Evolutionary conservation across 805 yeast genomes (phyloP).

Genomic region (Dipodascus albidus): DNA sequence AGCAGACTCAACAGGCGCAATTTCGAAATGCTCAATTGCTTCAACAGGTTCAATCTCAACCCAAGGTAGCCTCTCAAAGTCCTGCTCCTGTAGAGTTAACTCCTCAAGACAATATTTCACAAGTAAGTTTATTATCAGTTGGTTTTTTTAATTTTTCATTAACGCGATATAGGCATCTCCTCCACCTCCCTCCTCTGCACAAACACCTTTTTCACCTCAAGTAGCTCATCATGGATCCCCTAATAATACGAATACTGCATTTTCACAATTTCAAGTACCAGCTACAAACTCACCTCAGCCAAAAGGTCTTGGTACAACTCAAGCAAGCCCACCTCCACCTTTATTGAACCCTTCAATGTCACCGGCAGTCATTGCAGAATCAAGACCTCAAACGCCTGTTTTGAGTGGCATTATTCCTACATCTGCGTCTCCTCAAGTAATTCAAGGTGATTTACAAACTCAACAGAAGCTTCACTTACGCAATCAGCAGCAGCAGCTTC

Average conservation of each 20-base stretch:
- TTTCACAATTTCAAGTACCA: background rate
- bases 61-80: constrained; percentile 1
- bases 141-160: background rate
- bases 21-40: constrained; percentile 12
- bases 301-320: background rate
- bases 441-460: background rate
- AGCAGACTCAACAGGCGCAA: constrained; percentile 5
- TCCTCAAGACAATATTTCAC: background rate
- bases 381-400: background rate
- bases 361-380: background rate
- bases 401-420: background rate
- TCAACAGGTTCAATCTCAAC: constrained; percentile 13
- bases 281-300: background rate
- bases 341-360: background rate
- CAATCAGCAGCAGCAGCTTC: background rate
- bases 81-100: constrained; percentile 26
- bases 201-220: constrained; percentile 1
- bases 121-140: background rate
- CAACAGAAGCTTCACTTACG: background rate
- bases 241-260: background rate
- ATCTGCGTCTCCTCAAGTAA: background rate
- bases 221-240: background rate
- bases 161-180: background rate
- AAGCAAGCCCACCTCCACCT: background rate
- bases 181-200: background rate